Percentiles rank a stretch among this genome's conserved stretches.
phyloP scores from a whole-genome alignment of 371 early-diverging fungal species.

The Thermomucor indicae-seudaticae region DNA sequence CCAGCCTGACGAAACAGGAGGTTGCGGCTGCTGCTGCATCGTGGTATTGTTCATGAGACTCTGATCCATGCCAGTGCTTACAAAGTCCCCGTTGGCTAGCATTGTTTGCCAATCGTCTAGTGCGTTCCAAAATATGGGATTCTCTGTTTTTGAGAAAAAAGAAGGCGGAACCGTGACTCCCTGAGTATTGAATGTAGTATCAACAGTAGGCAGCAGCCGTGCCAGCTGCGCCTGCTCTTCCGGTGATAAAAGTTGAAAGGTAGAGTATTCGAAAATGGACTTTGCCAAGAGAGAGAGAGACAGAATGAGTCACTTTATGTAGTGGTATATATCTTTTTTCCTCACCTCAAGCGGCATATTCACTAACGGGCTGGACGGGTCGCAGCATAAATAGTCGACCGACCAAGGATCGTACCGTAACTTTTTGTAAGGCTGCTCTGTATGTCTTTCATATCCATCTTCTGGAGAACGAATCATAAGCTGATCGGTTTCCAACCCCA shows the following conservation, averaged over 20 bases:
- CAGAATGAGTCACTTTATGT: background rate
- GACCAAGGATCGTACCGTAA: conserved; percentile 21
- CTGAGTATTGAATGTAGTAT: conserved; percentile 8
- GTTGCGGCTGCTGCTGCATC: conserved; percentile 3
- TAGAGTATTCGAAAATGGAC: conserved; percentile 33
- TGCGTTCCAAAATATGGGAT: conserved; percentile 30
- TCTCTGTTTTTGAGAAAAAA: conserved; percentile 32
- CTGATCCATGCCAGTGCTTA: conserved; percentile 6
- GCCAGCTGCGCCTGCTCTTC: conserved; percentile 28
- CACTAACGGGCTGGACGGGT: conserved; percentile 31
- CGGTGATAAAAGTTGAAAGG: conserved; percentile 34
- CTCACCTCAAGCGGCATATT: conserved; percentile 35
- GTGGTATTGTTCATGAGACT: too few species aligned
- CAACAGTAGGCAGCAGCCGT: conserved; percentile 26
- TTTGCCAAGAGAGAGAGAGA: conserved; percentile 5
- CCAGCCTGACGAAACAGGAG: conserved; percentile 2
- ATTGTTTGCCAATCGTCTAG: conserved; percentile 38
- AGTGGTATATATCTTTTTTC: conserved; percentile 2
- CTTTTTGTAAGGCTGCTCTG: conserved; percentile 22
- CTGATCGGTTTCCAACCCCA: conserved; percentile 26
- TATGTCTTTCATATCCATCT: conserved; percentile 1
- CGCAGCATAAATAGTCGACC: conserved; percentile 24
- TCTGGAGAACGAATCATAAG: conserved; percentile 23
- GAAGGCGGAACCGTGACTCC: conserved; percentile 9
- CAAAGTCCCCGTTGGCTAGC: conserved; percentile 21